Evolutionary conservation across 257 asterid species (phyloP), one percentile per base, ranked within the genome.

Genomic region (Jasminum sambac): DNA sequence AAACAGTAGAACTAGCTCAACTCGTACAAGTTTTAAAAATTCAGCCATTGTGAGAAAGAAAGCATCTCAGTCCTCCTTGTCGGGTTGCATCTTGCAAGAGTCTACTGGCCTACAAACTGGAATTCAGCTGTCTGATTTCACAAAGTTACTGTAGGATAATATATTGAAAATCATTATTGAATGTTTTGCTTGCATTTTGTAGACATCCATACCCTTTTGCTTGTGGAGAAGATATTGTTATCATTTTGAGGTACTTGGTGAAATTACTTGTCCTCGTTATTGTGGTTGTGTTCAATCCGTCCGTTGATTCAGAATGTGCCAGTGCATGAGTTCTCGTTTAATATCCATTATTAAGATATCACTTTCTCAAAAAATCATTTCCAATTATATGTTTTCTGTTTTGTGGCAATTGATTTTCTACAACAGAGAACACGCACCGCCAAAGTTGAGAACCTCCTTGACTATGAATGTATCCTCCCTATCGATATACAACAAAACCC

Each of bases 1-100:
- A 82, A 85, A 82, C 69, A 77, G 76, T 70, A 48, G 21, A 68
- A 70, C 64, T 72, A 79, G 70, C 19, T 72, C 63, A 37, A 7
- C 19, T 70, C 52, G 13, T 3, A 21, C 34, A 9, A 21, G 62
- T 55, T 13, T 19, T 55, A 26, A 26, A 19, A 64, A 17, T 64
- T 66, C 57, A 52, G 48, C 21, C 40, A 66, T 70, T 38, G 34
- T 4, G 16, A 8, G 26, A 30, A 69, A 30, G 36, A 30, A 30
- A n/a, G n/a, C 4, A 1, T 30, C 36, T 30, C 4, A 30, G 36
- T 30, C 36, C 36, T 30, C 9, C 16, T 9, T 19, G 13, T 55
- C 62, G 21, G 16, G 16, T 23, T 55, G 8, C 62, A 19, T 8
- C 7, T 23, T 55, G 8, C 62, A 19, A 19, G 26, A 55, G 34